Evolutionary conservation across 2,329 filamentous ascomycete genomes (phyloP).

Genomic region (Uncinocarpus reesii): DNA sequence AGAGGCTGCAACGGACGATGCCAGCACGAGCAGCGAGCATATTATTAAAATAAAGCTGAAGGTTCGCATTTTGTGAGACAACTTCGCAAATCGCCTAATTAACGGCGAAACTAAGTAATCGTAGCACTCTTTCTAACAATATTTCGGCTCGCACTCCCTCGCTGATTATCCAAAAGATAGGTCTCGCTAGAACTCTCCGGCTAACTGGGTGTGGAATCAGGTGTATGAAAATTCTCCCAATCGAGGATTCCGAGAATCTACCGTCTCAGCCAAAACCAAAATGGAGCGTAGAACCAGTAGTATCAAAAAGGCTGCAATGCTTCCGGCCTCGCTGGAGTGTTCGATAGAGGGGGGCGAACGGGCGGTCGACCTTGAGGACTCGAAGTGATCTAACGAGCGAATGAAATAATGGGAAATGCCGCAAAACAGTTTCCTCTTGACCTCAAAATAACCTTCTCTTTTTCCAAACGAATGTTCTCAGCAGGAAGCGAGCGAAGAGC

Average conservation of each 20-base stretch:
- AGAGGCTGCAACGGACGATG: constrained; percentile 8
- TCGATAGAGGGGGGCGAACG: background rate
- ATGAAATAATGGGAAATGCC: background rate
- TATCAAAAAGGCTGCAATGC: too few relatives aligned
- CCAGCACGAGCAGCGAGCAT: constrained; percentile 16
- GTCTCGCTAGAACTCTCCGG: too few relatives aligned
- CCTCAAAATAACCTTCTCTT: background rate
- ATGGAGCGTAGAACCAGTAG: too few relatives aligned
- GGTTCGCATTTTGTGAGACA: constrained; percentile 3
- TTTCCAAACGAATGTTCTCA: constrained; percentile 4
- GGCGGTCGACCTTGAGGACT: background rate
- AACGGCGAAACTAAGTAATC: background rate
- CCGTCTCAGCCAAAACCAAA: too few relatives aligned
- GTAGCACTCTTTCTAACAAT: background rate
- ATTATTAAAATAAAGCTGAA: constrained; percentile 5
- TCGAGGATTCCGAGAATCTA: too few relatives aligned
- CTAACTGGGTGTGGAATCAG: too few relatives aligned
- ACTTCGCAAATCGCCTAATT: background rate
- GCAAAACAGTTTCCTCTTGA: background rate
- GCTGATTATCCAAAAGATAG: too few relatives aligned
- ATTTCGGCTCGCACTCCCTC: background rate
- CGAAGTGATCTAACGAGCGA: background rate
- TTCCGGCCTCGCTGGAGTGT: background rate
- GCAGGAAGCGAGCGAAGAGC: constrained; percentile 1
- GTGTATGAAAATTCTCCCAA: too few relatives aligned